These are phyloP conservation scores for Hyaloscypha bicolor DNA, from an alignment of 495 filamentous ascomycete species.

Conservation along the genomic window DNA sequence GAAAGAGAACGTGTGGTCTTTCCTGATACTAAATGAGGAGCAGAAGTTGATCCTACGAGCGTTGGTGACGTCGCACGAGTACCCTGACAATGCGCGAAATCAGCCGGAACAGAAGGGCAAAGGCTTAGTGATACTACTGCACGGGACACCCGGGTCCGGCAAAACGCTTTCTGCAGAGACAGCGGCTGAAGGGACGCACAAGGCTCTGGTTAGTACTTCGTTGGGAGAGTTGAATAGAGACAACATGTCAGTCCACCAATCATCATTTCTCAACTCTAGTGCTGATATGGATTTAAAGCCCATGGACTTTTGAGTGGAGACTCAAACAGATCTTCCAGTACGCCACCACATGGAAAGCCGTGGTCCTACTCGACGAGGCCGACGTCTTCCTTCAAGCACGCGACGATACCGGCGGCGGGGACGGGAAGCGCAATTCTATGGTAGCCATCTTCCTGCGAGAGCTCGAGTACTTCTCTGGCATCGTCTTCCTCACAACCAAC, in stretches of 20 bases:
- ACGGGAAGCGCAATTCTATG: constrained; percentile 20
- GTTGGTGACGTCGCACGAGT: constrained; percentile 70
- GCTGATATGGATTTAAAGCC: constrained; percentile 39
- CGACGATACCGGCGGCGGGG: constrained; percentile 8
- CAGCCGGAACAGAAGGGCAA: constrained; percentile 76
- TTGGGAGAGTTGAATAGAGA: constrained; percentile 17
- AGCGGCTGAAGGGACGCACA: constrained; percentile 23
- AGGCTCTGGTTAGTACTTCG: neutral
- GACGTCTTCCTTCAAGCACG: constrained; percentile 50
- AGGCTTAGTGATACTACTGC: constrained; percentile 71
- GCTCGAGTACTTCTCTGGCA: constrained; percentile 25
- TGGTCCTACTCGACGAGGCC: constrained; percentile 46
- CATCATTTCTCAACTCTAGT: constrained; percentile 58
- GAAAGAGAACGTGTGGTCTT: constrained; percentile 75
- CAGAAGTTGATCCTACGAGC: constrained; percentile 81
- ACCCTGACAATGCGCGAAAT: constrained; percentile 71
- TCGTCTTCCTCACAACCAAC: constrained; percentile 26
- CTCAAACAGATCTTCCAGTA: constrained; percentile 21
- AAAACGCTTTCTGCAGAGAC: constrained; percentile 85
- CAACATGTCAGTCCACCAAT: constrained; percentile 18
- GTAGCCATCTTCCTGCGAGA: constrained; percentile 23
- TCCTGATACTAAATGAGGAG: constrained; percentile 68
- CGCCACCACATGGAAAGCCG: constrained; percentile 30
- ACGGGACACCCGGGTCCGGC: constrained; percentile 80
- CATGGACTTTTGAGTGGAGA: constrained; percentile 16